These are phyloP conservation scores for Daldinia sp. DNA, from an alignment of 2,329 filamentous ascomycete genomes.

Conservation along the genomic window DNA sequence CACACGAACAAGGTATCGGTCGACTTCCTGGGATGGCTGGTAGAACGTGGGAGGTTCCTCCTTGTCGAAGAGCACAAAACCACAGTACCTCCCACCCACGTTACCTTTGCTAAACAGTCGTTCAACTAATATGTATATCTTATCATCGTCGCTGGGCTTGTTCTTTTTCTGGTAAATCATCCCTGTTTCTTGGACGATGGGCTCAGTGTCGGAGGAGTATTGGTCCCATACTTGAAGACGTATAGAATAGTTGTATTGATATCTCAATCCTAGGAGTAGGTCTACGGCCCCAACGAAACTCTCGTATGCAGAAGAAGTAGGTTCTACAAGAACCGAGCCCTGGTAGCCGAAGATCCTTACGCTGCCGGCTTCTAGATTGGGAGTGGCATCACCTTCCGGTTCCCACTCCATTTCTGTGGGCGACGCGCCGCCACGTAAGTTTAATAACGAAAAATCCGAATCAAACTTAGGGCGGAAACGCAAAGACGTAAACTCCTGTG, in stretches of 20 bases:
- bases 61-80: slow-evolving; percentile 39
- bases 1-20: slow-evolving; percentile 37
- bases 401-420: slow-evolving; percentile 13
- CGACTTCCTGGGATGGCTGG: slow-evolving; percentile 21
- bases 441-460: slow-evolving; percentile 16
- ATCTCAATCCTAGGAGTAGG: slow-evolving; percentile 31
- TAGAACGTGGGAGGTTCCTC: slow-evolving; percentile 32
- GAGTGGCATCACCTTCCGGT: background rate
- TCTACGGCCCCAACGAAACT: slow-evolving; percentile 38
- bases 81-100: background rate
- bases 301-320: background rate
- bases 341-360: slow-evolving; percentile 38
- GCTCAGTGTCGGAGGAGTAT: background rate
- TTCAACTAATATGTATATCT: slow-evolving; percentile 23
- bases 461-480: slow-evolving; percentile 23
- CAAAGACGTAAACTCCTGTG: slow-evolving; percentile 27
- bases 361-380: background rate
- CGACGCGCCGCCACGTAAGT: slow-evolving; percentile 30
- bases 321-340: slow-evolving; percentile 21
- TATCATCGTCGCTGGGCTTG: slow-evolving; percentile 5
- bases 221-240: slow-evolving; percentile 41
- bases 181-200: slow-evolving; percentile 26
- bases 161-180: slow-evolving; percentile 15
- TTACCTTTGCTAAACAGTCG: slow-evolving; percentile 21
- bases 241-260: slow-evolving; percentile 31